Evolutionary conservation across 306 rosid genomes (phyloP).

Genomic region (apple (Malus domestica)): ASM211411v1 NC_041797.1:31006501-31007000

Average conservation of each 20-base stretch:
- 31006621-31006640: neutral
- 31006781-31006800: constrained; percentile 56
- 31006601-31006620: neutral
- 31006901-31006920: constrained; percentile 41
- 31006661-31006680: neutral
- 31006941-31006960: constrained; percentile 98
- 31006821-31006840: constrained; percentile 94
- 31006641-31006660: neutral
- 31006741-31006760: neutral
- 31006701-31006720: neutral
- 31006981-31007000: constrained; percentile 99
- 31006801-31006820: constrained; percentile 98
- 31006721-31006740: neutral
- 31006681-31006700: neutral
- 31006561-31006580: neutral
- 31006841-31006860: constrained; percentile 10
- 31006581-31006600: neutral
- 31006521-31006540: neutral
- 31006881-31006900: constrained; percentile 3
- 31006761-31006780: neutral
- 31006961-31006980: constrained; percentile 99
- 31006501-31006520: neutral
- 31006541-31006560: neutral
- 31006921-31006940: constrained; percentile 99
- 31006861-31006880: constrained; percentile 1